Evolutionary conservation across 2,329 filamentous ascomycete species (phyloP).

Genomic region (Capronia epimyces): DNA sequence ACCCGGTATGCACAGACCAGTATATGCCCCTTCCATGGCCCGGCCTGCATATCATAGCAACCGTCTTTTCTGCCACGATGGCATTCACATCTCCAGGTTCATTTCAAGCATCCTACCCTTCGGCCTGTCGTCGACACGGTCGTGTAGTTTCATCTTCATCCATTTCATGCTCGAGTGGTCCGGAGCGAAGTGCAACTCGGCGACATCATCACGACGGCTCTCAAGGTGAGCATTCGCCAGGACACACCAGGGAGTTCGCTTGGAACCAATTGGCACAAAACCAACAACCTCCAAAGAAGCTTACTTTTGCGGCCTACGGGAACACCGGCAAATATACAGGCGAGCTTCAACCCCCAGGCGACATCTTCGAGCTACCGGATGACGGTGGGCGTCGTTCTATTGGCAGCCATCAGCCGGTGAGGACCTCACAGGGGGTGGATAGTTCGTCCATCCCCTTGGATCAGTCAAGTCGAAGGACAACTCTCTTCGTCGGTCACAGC

Average conservation of each 20-base stretch:
- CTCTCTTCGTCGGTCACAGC: constrained; percentile 6
- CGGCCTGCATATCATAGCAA: constrained; percentile 28
- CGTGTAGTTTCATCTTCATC: constrained; percentile 10
- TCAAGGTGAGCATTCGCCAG: background rate
- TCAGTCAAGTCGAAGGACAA: constrained; percentile 5
- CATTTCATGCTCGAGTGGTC: background rate
- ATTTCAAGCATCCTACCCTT: constrained; percentile 1
- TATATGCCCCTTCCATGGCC: constrained; percentile 20
- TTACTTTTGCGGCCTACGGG: too few species aligned
- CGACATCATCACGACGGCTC: background rate
- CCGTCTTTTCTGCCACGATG: constrained; percentile 20
- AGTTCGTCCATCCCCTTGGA: constrained; percentile 20
- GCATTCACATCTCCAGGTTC: constrained; percentile 9
- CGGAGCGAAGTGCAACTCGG: background rate
- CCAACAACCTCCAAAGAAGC: background rate
- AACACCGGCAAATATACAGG: background rate
- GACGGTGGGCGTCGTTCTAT: background rate
- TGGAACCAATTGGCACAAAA: background rate
- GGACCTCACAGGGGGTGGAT: constrained; percentile 10
- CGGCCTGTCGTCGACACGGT: constrained; percentile 7
- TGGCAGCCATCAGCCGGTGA: background rate
- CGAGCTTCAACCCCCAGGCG: background rate
- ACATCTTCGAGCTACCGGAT: background rate
- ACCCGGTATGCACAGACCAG: constrained; percentile 19
- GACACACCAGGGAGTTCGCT: background rate